These are phyloP conservation scores for Schwanniomyces etchellsii DNA, from an alignment of 1,139 yeast species.

Conservation along the genomic window DNA sequence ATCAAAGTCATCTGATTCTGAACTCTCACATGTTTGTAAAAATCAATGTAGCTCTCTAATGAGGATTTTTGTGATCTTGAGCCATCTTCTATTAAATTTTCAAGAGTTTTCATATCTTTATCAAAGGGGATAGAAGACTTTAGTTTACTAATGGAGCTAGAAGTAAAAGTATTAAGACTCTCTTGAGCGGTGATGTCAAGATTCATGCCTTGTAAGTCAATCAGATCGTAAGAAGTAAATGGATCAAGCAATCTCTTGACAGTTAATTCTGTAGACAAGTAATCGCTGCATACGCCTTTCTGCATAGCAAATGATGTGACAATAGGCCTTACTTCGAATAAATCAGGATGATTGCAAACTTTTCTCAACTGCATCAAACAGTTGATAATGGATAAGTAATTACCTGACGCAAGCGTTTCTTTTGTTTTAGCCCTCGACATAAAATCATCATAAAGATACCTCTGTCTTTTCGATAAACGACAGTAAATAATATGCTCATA, in stretches of 20 bases:
- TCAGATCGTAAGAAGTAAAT: conserved; percentile 17
- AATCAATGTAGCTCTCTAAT: conserved; percentile 49
- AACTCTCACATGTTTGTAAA: conserved; percentile 52
- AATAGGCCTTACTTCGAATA: conserved; percentile 94
- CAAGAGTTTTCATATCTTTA: conserved; percentile 37
- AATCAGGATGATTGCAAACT: conserved; percentile 96
- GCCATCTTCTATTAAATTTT: conserved; percentile 26
- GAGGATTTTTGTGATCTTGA: conserved; percentile 28
- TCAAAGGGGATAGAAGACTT: conserved; percentile 44
- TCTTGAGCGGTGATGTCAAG: conserved; percentile 51
- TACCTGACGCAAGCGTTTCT: conserved; percentile 91
- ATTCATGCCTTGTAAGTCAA: conserved; percentile 58
- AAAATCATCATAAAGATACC: conserved; percentile 90
- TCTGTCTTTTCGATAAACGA: conserved; percentile 85
- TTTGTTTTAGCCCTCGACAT: conserved; percentile 95
- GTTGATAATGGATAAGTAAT: conserved; percentile 89
- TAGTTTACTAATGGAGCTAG: conserved; percentile 38
- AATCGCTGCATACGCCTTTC: conserved; percentile 53
- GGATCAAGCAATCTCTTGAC: conserved; percentile 33
- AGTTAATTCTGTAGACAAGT: conserved; percentile 34
- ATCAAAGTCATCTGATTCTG: conserved; percentile 46
- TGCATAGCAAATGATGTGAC: conserved; percentile 82
- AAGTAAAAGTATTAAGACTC: conserved; percentile 39
- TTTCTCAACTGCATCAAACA: conserved; percentile 97
- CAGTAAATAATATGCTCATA: conserved; percentile 94